Evolutionary conservation across 176 grass and related monocot genomes (phyloP), one percentile per base, ranked within the genome.

Genomic region (Thinopyrum elongatum): DNA sequence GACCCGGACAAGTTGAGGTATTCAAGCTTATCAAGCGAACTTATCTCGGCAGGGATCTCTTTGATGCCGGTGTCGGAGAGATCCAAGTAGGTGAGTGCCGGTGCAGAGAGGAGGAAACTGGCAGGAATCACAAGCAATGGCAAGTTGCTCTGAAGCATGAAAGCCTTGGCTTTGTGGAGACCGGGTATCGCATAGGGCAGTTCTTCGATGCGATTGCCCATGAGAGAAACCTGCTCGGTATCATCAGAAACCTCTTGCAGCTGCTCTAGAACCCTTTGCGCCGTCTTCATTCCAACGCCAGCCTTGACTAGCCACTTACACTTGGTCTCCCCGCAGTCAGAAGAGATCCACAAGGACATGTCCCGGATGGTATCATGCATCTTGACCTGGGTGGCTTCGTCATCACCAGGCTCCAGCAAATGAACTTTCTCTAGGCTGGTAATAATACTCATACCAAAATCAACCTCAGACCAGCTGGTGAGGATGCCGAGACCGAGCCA

Each of bases 321-420:
- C 17, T 5, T 70, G 10, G 10, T 36, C 19, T 38, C 4, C 19
- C 68, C 68, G 4, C 68, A 70, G 10, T 38, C 34, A 34, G 68
- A 70, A 22, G 68, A 39, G 68, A 70, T 70, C 68, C 68, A 70
- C 34, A 70, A 22, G 3, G 68, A 70, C 68, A 70, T 70, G 68
- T 35, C 68, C 8, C 68, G 68, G 10, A 70, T 70, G 8, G 21
- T 70, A 34, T 70, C 68, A 19, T 70, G 68, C 34, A 70, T 70
- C 68, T n/a, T 70, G 68, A 70, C 34, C 4, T 70, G 19, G 9
- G 19, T 5, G 4, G 68, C 17, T 10, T 70, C 21, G 21, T 39
- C 68, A 12, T 70, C 68, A 34, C 34, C 34, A 1, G 34, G 21
- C 34, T 70, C 68, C 4, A 70, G 68, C 68, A 70, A 23, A 36